A percentile compares a stretch with the other conserved stretches of the same genome.
These are phyloP conservation scores for Saccharum hybrid DNA, from an alignment of 202 grass and related monocot genomes.

Conservation along the genomic window DNA sequence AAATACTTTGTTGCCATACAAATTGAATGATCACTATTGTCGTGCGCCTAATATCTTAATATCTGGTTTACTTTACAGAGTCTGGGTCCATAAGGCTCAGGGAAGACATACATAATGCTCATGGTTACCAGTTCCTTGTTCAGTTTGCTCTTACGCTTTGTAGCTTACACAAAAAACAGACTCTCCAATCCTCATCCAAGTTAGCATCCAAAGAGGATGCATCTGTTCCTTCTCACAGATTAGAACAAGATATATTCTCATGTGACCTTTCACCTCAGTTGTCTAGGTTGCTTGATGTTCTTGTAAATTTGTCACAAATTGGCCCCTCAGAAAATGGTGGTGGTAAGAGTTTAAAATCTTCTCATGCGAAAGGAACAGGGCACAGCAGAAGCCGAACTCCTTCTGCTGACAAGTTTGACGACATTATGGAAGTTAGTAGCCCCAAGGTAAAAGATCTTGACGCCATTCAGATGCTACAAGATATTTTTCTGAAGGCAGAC, in stretches of 20 bases:
- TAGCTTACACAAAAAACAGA: constrained; percentile 80
- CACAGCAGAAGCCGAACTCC: constrained; percentile 73
- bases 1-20: not conserved
- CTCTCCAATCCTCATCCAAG: constrained; percentile 54
- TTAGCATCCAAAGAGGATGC: constrained; percentile 43
- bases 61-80: constrained; percentile 53
- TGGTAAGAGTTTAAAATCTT: constrained; percentile 65
- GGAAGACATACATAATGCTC: constrained; percentile 99
- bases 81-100: constrained; percentile 79
- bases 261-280: constrained; percentile 86
- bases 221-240: constrained; percentile 48
- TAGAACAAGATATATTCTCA: constrained; percentile 54
- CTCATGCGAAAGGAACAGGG: constrained; percentile 53
- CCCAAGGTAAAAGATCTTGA: constrained; percentile 99
- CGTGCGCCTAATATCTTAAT: constrained; percentile 31
- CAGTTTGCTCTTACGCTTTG: constrained; percentile 96
- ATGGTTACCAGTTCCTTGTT: constrained; percentile 98
- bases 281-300: constrained; percentile 92
- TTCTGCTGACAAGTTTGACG: constrained; percentile 79
- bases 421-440: constrained; percentile 74
- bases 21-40: constrained; percentile 22
- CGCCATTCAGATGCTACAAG: constrained; percentile 98
- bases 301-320: constrained; percentile 95
- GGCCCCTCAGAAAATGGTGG: constrained; percentile 69
- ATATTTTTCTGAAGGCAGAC: constrained; percentile 99